A percentile compares a stretch with the other conserved stretches of the same genome.
These are phyloP conservation scores for Phialophora macrospora DNA, from an alignment of 2,329 filamentous ascomycete species.

Conservation along the genomic window DNA sequence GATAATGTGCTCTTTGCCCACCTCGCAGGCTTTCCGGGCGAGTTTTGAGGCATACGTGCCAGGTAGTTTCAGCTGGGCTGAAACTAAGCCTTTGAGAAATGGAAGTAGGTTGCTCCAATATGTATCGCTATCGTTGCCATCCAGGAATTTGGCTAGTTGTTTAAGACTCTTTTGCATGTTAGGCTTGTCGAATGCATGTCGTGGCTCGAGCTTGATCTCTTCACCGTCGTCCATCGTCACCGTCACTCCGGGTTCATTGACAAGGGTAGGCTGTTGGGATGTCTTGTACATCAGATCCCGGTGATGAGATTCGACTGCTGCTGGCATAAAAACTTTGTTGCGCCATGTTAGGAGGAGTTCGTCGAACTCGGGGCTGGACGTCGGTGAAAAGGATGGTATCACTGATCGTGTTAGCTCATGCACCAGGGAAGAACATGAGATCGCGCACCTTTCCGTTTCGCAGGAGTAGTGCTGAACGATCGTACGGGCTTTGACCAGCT, in stretches of 20 bases:
- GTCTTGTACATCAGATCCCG: conserved; percentile 48
- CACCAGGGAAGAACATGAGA: not conserved
- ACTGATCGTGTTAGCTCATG: conserved; percentile 36
- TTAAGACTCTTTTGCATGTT: conserved; percentile 42
- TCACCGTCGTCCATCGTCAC: conserved; percentile 48
- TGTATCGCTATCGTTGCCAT: conserved; percentile 42
- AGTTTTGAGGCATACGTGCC: conserved; percentile 44
- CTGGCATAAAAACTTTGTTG: conserved; percentile 52
- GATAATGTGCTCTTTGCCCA: conserved; percentile 45
- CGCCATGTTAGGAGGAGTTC: conserved; percentile 49
- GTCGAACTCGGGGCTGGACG: conserved; percentile 49
- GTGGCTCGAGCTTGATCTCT: conserved; percentile 48
- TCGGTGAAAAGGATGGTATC: conserved; percentile 49
- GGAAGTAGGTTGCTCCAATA: conserved; percentile 49
- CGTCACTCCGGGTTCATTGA: conserved; percentile 48
- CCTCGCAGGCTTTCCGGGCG: conserved; percentile 46
- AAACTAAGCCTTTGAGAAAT: conserved; percentile 48
- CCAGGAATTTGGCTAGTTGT: conserved; percentile 46
- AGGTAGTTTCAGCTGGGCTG: conserved; percentile 41
- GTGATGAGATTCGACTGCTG: conserved; percentile 46
- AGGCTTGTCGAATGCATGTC: conserved; percentile 45
- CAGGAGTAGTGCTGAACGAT: conserved; percentile 35
- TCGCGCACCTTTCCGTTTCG: conserved; percentile 31
- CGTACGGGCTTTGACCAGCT: conserved; percentile 32
- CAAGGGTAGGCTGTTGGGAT: conserved; percentile 45